Evolutionary conservation across 106 monocot species (phyloP).

Genomic region (Dioscorea zingiberensis): DNA sequence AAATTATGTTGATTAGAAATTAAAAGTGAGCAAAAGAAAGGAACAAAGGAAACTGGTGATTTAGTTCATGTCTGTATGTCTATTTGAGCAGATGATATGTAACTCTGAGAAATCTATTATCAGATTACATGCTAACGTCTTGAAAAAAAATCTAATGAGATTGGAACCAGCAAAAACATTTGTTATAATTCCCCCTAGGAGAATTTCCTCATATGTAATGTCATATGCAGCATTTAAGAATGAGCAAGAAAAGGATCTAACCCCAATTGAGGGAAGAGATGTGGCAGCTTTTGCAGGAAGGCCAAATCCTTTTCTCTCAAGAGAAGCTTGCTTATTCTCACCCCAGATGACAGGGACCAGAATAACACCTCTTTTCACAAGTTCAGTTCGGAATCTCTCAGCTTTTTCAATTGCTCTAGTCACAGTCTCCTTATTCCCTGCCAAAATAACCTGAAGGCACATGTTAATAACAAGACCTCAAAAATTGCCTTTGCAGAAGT

Average conservation of each 20-base stretch:
- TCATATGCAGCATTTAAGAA: not conserved
- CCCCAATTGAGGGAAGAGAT: conserved; percentile 87
- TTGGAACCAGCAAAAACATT: not conserved
- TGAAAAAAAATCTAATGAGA: not conserved
- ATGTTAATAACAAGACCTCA: conserved; percentile 7
- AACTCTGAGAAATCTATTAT: too few species aligned
- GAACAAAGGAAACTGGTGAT: too few species aligned
- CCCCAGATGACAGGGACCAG: conserved; percentile 86
- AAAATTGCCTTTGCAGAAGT: not conserved
- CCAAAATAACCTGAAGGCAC: conserved; percentile 82
- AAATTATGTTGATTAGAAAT: too few species aligned
- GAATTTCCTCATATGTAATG: too few species aligned
- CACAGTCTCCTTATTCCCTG: conserved; percentile 74
- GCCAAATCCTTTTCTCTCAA: conserved; percentile 71
- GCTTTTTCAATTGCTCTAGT: conserved; percentile 70
- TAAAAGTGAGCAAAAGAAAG: too few species aligned
- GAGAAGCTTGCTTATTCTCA: conserved; percentile 24
- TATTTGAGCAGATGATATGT: too few species aligned
- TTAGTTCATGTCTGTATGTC: too few species aligned
- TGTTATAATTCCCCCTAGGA: not conserved
- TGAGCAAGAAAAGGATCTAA: conserved; percentile 31
- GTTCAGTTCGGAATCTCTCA: conserved; percentile 86
- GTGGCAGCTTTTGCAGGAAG: conserved; percentile 36
- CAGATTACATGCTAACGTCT: too few species aligned
- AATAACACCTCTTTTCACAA: conserved; percentile 76